A percentile compares a stretch with the other conserved stretches of the same genome.
These are phyloP conservation scores for Salix koriyanagi DNA, from an alignment of 345 rosid genomes.

Conservation along the genomic window DNA sequence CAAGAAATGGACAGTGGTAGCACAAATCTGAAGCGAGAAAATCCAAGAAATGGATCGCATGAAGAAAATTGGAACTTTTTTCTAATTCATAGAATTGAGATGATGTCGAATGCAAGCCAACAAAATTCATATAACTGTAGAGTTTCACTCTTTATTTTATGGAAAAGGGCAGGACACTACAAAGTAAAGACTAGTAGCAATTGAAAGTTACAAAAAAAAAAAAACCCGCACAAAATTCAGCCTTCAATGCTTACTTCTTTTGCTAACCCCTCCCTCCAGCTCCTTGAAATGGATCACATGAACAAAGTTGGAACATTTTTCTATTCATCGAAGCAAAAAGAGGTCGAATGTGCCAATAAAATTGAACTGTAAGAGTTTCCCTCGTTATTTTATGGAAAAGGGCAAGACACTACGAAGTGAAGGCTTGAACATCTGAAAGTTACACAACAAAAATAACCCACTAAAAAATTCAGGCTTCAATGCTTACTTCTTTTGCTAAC, in stretches of 20 bases:
- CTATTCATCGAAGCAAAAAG: not conserved
- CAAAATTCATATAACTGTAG: not conserved
- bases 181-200: not conserved
- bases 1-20: not conserved
- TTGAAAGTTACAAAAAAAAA: not conserved
- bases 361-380: not conserved
- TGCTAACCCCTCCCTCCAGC: slow-evolving; percentile 44
- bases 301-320: not conserved
- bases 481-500: slow-evolving; percentile 23
- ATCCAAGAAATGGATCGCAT: not conserved
- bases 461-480: slow-evolving; percentile 19
- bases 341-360: not conserved
- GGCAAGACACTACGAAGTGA: not conserved
- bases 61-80: not conserved
- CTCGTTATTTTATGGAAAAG: not conserved
- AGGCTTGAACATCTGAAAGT: not conserved
- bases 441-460: not conserved
- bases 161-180: not conserved
- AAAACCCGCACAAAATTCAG: not conserved
- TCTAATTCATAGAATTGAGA: not conserved
- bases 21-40: not conserved
- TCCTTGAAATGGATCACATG: slow-evolving; percentile 37
- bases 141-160: slow-evolving; percentile 2
- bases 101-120: not conserved
- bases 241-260: slow-evolving; percentile 25